Evolutionary conservation across 805 yeast genomes (phyloP).

Genomic region (Ogataea methylovora): DNA sequence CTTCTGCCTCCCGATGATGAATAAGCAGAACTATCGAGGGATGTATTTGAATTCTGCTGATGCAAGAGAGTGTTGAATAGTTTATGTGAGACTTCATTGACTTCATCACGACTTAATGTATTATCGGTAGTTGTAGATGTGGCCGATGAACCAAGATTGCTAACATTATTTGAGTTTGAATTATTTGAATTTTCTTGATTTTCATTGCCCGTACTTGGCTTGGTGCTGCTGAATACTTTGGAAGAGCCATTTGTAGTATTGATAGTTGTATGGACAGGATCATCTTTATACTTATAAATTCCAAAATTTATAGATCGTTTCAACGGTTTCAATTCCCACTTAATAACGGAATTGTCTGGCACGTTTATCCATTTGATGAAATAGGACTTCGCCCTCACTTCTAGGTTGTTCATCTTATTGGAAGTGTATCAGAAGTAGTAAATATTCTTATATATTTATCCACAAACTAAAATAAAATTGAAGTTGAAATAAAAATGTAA

Average conservation of each 20-base stretch:
- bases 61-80: slow-evolving; percentile 10
- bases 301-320: slow-evolving; percentile 46
- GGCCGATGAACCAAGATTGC: too few species aligned
- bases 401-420: slow-evolving; percentile 77
- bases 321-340: slow-evolving; percentile 78
- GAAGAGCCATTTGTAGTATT: slow-evolving; percentile 7
- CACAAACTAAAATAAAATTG: too few species aligned
- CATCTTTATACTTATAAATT: slow-evolving; percentile 22
- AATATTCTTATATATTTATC: too few species aligned
- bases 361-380: slow-evolving; percentile 87
- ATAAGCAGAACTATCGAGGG: background rate
- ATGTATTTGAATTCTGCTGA: slow-evolving; percentile 1
- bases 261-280: background rate
- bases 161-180: too few species aligned
- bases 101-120: slow-evolving; percentile 19
- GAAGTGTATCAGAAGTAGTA: too few species aligned
- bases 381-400: slow-evolving; percentile 83
- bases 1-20: background rate
- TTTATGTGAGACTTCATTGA: slow-evolving; percentile 23
- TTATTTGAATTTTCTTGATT: too few species aligned
- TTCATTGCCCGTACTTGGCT: background rate
- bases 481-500: too few species aligned
- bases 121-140: slow-evolving; percentile 7
- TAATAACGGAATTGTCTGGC: slow-evolving; percentile 55
- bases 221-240: background rate